Percentiles rank a stretch among this genome's conserved stretches.
These are phyloP conservation scores for Tuber microsphaerosporum DNA, from an alignment of 495 filamentous ascomycete species.

Conservation along the genomic window DNA sequence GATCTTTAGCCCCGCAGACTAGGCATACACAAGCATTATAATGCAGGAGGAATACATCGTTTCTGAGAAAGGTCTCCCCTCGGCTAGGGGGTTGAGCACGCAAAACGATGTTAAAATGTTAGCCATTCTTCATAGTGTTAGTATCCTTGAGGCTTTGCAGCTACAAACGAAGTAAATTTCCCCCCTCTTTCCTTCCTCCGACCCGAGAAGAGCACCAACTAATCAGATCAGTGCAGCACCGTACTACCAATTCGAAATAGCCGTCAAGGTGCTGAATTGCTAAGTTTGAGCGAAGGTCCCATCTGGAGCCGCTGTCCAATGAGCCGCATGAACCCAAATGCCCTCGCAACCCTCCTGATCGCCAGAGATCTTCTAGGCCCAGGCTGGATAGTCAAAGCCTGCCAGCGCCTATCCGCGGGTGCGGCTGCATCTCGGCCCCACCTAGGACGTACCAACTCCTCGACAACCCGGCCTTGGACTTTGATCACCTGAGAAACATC, in stretches of 20 bases:
- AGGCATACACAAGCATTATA: neutral
- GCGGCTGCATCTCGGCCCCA: constrained; percentile 47
- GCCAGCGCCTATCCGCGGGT: constrained; percentile 43
- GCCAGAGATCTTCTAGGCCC: constrained; percentile 46
- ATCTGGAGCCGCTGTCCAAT: constrained; percentile 51
- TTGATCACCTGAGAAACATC: constrained; percentile 44
- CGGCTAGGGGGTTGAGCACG: neutral
- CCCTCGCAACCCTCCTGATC: constrained; percentile 42
- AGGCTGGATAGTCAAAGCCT: constrained; percentile 46
- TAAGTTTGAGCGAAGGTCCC: constrained; percentile 52
- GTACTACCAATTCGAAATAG: constrained; percentile 49
- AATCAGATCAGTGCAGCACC: constrained; percentile 7
- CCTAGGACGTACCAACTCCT: constrained; percentile 49
- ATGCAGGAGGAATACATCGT: neutral
- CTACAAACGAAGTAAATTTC: constrained; percentile 8
- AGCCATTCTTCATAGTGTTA: neutral
- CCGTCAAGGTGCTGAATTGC: constrained; percentile 49
- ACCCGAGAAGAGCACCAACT: neutral
- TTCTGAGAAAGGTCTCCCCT: neutral
- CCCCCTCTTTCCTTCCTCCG: neutral
- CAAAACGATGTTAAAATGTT: neutral
- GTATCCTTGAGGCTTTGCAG: neutral
- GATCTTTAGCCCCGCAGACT: neutral
- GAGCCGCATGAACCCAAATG: constrained; percentile 46
- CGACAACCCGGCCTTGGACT: constrained; percentile 47